Evolutionary conservation across 495 filamentous ascomycete species (phyloP).

Genomic region (Penicillium paradoxum): DNA sequence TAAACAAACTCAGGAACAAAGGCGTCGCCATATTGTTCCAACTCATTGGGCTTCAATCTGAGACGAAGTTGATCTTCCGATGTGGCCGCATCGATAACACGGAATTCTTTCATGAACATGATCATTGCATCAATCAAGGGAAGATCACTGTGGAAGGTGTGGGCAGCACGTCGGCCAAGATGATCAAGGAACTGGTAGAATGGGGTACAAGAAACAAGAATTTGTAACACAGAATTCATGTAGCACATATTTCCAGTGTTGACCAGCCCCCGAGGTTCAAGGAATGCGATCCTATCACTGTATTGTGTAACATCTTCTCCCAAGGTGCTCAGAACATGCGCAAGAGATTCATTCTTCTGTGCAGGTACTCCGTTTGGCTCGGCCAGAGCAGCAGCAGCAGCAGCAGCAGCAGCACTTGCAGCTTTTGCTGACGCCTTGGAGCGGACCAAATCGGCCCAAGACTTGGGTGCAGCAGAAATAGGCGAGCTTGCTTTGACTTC

Average conservation of each 20-base stretch:
- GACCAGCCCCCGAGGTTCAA: conserved; percentile 90
- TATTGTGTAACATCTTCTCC: conserved; percentile 53
- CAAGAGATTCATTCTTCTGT: conserved; percentile 59
- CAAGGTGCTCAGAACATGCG: conserved; percentile 65
- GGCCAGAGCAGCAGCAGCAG: conserved; percentile 12
- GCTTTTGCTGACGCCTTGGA: conserved; percentile 38
- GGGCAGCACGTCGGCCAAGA: conserved; percentile 70
- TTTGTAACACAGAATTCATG: conserved; percentile 98
- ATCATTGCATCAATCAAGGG: conserved; percentile 94
- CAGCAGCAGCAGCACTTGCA: conserved; percentile 14
- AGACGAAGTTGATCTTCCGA: conserved; percentile 68
- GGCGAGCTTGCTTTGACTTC: conserved; percentile 39
- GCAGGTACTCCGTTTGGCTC: conserved; percentile 44
- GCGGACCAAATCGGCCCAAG: conserved; percentile 73
- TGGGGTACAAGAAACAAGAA: conserved; percentile 84
- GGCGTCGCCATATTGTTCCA: conserved; percentile 86
- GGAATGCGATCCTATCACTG: conserved; percentile 65
- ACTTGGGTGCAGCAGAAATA: conserved; percentile 52
- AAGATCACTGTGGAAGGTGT: conserved; percentile 93
- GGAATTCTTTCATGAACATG: conserved; percentile 93
- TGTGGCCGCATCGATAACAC: conserved; percentile 69
- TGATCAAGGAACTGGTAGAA: conserved; percentile 93
- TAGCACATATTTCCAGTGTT: conserved; percentile 99
- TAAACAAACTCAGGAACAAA: conserved; percentile 96
- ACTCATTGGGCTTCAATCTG: conserved; percentile 70